Evolutionary conservation across 441 rosid species (phyloP).

Genomic region (Hypseocharis bilobata): DNA sequence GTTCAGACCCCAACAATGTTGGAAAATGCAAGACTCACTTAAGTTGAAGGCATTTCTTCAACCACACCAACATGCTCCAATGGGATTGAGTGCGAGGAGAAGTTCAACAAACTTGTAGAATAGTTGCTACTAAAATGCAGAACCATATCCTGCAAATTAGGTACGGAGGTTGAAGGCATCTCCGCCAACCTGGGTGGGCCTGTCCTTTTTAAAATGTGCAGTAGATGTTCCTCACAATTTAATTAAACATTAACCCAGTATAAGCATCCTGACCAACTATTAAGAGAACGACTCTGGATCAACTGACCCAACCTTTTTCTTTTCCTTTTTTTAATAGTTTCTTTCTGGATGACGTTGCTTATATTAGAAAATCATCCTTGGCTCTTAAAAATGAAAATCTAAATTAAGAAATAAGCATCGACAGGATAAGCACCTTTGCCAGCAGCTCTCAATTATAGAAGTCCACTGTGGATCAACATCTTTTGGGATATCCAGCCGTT

Average conservation of each 20-base stretch:
- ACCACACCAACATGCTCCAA: too few relatives aligned
- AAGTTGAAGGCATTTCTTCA: too few relatives aligned
- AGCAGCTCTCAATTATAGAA: constrained; percentile 75
- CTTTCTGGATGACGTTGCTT: constrained; percentile 5
- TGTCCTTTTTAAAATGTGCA: too few relatives aligned
- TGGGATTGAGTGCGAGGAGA: too few relatives aligned
- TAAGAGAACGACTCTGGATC: neutral
- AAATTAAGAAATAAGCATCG: neutral
- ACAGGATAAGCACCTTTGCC: constrained; percentile 53
- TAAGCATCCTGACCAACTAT: neutral
- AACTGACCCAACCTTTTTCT: neutral
- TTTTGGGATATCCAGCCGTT: constrained; percentile 67
- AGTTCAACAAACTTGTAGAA: constrained; percentile 4
- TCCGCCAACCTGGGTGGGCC: too few relatives aligned
- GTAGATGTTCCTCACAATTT: neutral
- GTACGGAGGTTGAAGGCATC: too few relatives aligned
- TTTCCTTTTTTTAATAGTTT: neutral
- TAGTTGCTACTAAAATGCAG: too few relatives aligned
- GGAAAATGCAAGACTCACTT: neutral
- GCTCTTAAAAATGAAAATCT: constrained; percentile 2
- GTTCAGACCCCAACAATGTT: neutral
- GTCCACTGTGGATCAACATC: constrained; percentile 74
- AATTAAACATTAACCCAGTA: constrained; percentile 4
- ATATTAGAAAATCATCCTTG: neutral
- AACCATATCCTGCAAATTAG: too few relatives aligned